phyloP scores from a whole-genome alignment of 2,329 filamentous ascomycete genomes.

The Orbilia quercus region DNA sequence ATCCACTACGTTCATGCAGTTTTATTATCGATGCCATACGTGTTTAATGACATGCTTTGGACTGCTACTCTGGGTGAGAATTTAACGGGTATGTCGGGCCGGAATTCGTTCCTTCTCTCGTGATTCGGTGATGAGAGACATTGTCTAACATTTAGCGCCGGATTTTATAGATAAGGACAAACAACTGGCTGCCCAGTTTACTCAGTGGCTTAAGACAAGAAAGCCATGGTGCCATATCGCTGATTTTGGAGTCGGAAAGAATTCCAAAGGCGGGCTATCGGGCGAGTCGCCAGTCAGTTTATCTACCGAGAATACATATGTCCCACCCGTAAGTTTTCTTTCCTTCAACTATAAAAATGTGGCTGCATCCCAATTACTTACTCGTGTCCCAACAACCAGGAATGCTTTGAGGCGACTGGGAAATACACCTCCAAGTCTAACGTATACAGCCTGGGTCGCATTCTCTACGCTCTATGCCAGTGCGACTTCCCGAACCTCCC shows the following conservation, averaged over 20 bases:
- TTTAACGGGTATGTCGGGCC: conserved; percentile 37
- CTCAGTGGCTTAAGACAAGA: conserved; percentile 53
- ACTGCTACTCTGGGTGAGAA: conserved; percentile 51
- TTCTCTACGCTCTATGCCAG: conserved; percentile 49
- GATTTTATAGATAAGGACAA: conserved; percentile 51
- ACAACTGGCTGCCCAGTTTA: conserved; percentile 48
- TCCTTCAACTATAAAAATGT: conserved; percentile 10
- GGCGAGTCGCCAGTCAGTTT: conserved; percentile 46
- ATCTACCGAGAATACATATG: conserved; percentile 50
- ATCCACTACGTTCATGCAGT: conserved; percentile 27
- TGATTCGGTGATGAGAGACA: conserved; percentile 20
- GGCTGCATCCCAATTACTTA: neutral
- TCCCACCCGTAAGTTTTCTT: conserved; percentile 43
- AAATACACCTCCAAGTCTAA: conserved; percentile 54
- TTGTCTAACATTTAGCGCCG: conserved; percentile 32
- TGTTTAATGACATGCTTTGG: conserved; percentile 55
- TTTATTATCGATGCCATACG: conserved; percentile 51
- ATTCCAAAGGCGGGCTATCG: conserved; percentile 45
- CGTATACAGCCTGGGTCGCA: conserved; percentile 51
- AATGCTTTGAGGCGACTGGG: conserved; percentile 28
- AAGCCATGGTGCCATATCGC: conserved; percentile 54
- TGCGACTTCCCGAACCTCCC: conserved; percentile 51
- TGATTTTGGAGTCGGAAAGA: conserved; percentile 55
- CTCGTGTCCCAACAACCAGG: conserved; percentile 12
- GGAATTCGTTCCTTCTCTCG: conserved; percentile 11